phyloP scores from a whole-genome alignment of 1,284 basidiomycete genomes.

The Afroboletus lepidellus region DNA sequence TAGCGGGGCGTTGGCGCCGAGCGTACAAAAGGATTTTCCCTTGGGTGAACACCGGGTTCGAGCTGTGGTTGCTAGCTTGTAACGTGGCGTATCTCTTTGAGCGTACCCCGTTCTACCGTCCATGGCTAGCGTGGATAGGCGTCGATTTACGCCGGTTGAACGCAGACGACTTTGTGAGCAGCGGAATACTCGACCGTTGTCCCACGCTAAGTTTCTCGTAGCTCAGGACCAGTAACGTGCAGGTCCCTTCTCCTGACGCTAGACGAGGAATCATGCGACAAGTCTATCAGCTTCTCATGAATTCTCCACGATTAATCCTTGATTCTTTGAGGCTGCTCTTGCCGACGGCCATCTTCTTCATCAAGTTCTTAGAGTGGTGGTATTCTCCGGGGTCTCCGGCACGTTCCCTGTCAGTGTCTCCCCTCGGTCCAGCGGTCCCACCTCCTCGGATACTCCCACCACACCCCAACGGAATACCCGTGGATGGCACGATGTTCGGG shows the following conservation, averaged over 20 bases:
- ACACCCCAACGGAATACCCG: constrained; percentile 62
- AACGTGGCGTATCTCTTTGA: constrained; percentile 93
- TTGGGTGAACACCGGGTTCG: constrained; percentile 74
- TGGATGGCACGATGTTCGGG: constrained; percentile 69
- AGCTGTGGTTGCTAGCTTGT: constrained; percentile 79
- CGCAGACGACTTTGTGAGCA: constrained; percentile 69
- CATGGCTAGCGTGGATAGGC: constrained; percentile 86
- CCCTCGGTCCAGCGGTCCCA: constrained; percentile 66
- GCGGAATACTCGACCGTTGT: background rate
- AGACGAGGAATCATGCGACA: constrained; percentile 40
- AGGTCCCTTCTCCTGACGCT: constrained; percentile 35
- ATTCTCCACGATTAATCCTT: constrained; percentile 61
- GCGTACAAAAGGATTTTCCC: constrained; percentile 78
- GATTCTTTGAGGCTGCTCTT: constrained; percentile 82
- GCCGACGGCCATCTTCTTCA: constrained; percentile 91
- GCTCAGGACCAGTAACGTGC: constrained; percentile 37
- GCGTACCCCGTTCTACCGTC: constrained; percentile 83
- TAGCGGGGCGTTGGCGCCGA: constrained; percentile 50
- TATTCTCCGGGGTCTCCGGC: constrained; percentile 94
- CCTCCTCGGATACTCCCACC: constrained; percentile 73
- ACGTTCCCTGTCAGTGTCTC: constrained; percentile 57
- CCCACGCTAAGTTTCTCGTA: constrained; percentile 35
- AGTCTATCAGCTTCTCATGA: constrained; percentile 46
- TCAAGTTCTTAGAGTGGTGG: constrained; percentile 99
- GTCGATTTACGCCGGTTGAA: constrained; percentile 80